phyloP scores from a whole-genome alignment of 306 rosid genomes.

The Medicago truncatula region MtrunA17r5.0-ANR NC_053045.1:47894001-47894500 shows the following conservation, averaged over 20 bases:
- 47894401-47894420: not conserved
- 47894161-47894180: not conserved
- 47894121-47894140: not conserved
- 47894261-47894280: slow-evolving; percentile 42
- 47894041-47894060: not conserved
- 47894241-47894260: slow-evolving; percentile 81
- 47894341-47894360: not conserved
- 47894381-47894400: not conserved
- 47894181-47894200: not conserved
- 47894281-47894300: not conserved
- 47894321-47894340: not conserved
- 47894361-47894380: not conserved
- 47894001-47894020: not conserved
- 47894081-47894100: not conserved
- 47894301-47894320: not conserved
- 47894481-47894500: not conserved
- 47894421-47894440: not conserved
- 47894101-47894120: not conserved
- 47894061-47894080: not conserved
- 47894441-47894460: not conserved
- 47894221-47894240: slow-evolving; percentile 85
- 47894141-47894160: not conserved
- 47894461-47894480: not conserved
- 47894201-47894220: slow-evolving; percentile 79
- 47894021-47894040: not conserved